phyloP scores from a whole-genome alignment of 2,329 filamentous ascomycete genomes.

The Penicillium sp. region DNA sequence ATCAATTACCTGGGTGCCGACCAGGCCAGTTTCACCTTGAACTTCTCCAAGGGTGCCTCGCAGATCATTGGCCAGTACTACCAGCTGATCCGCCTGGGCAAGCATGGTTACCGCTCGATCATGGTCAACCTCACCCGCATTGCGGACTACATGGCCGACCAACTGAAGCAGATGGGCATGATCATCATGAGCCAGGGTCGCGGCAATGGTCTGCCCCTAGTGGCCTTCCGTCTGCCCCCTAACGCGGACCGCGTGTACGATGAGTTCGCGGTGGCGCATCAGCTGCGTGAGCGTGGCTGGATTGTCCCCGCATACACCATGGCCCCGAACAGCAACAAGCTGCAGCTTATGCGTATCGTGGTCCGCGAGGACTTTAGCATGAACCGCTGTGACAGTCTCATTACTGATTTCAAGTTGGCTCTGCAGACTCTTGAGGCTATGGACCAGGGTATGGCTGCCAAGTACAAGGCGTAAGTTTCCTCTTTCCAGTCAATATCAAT shows the following conservation, averaged over 20 bases:
- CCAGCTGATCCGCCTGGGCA: constrained; percentile 92
- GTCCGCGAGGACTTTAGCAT: constrained; percentile 91
- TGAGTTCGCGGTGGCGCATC: constrained; percentile 81
- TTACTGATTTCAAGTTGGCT: constrained; percentile 80
- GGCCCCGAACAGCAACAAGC: constrained; percentile 80
- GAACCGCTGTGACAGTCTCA: constrained; percentile 77
- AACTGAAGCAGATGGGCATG: constrained; percentile 78
- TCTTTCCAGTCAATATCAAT: background rate
- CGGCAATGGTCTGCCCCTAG: constrained; percentile 82
- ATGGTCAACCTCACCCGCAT: constrained; percentile 93
- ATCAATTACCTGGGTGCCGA: constrained; percentile 98
- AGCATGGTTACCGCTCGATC: constrained; percentile 88
- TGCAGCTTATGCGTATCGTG: constrained; percentile 92
- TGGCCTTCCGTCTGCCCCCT: constrained; percentile 79
- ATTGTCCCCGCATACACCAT: constrained; percentile 96
- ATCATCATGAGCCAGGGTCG: constrained; percentile 82
- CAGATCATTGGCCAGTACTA: constrained; percentile 98
- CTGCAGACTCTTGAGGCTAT: constrained; percentile 73
- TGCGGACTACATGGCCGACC: constrained; percentile 80
- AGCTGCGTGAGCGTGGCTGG: constrained; percentile 86
- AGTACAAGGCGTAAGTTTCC: constrained; percentile 66
- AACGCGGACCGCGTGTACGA: constrained; percentile 66
- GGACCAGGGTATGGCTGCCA: constrained; percentile 73
- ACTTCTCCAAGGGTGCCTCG: constrained; percentile 94
- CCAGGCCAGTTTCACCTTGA: constrained; percentile 93